Percentiles rank a stretch among this genome's conserved stretches.
Evolutionary conservation across 768 basidiomycete species (phyloP).

Genomic region (Lactifluus volemus): DNA sequence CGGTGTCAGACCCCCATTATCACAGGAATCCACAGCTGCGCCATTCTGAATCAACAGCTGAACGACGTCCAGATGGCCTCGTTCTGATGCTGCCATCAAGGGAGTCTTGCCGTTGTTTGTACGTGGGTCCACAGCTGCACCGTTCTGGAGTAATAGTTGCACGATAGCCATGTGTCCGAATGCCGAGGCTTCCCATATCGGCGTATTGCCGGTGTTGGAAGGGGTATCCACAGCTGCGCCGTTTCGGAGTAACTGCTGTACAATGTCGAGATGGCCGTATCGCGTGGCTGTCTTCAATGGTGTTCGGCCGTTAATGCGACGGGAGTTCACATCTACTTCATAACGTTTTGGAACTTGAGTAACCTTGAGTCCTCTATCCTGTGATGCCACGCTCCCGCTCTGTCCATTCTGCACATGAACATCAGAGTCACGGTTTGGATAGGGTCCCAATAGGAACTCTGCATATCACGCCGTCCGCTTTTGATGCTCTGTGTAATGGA

Average conservation of each 20-base stretch:
- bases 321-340: background rate
- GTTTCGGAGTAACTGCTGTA: background rate
- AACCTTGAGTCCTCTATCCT: background rate
- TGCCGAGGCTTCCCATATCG: background rate
- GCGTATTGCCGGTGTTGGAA: background rate
- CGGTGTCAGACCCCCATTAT: background rate
- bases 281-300: background rate
- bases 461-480: background rate
- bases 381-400: background rate
- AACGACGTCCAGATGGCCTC: background rate
- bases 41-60: background rate
- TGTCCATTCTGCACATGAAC: background rate
- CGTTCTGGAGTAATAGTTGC: background rate
- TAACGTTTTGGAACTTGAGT: background rate
- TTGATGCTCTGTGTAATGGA: background rate
- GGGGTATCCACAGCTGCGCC: background rate
- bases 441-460: background rate
- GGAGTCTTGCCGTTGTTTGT: background rate
- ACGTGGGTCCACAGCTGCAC: background rate
- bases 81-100: background rate
- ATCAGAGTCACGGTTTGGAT: background rate
- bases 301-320: background rate
- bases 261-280: background rate
- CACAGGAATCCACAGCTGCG: background rate
- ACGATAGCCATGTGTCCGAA: background rate